phyloP scores from a whole-genome alignment of 106 monocot genomes.

The Acorus calamus region DNA sequence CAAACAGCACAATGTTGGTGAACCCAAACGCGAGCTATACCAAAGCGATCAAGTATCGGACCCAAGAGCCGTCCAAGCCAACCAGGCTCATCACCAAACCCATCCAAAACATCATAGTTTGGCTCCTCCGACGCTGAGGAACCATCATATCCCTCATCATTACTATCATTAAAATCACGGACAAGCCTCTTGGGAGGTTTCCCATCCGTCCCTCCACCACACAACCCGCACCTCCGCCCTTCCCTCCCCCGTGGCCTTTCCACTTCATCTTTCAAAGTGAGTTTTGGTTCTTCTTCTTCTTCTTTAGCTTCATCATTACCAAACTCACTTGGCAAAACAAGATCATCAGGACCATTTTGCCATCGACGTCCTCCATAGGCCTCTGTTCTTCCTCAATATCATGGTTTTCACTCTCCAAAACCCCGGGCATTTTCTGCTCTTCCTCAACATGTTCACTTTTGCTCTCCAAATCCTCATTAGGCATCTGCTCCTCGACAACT shows the following conservation, averaged over 20 bases:
- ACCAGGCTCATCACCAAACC: slow-evolving; percentile 85
- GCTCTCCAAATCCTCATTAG: no score
- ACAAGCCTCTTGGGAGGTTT: slow-evolving; percentile 68
- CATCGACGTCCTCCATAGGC: slow-evolving; percentile 3
- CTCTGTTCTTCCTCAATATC: not conserved
- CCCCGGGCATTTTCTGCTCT: not conserved
- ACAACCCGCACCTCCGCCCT: slow-evolving; percentile 79
- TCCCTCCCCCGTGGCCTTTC: slow-evolving; percentile 33
- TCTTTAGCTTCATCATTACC: slow-evolving; percentile 15
- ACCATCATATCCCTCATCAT: slow-evolving; percentile 72
- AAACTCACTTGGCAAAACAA: not conserved
- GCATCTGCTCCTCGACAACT: not conserved
- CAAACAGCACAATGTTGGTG: slow-evolving; percentile 94
- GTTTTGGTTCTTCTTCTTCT: slow-evolving; percentile 10
- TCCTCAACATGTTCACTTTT: slow-evolving; percentile 2
- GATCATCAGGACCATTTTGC: not conserved
- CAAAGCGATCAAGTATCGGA: slow-evolving; percentile 66
- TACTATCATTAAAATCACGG: slow-evolving; percentile 58
- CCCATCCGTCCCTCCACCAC: slow-evolving; percentile 77
- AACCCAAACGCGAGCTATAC: slow-evolving; percentile 92
- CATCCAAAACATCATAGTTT: slow-evolving; percentile 87
- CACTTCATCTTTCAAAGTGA: slow-evolving; percentile 12
- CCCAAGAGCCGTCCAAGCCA: slow-evolving; percentile 90
- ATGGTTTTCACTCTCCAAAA: slow-evolving; percentile 1
- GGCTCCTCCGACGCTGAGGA: slow-evolving; percentile 74